phyloP scores from a whole-genome alignment of 2,329 filamentous ascomycete species.

The Paecilomyces variotii region DNA sequence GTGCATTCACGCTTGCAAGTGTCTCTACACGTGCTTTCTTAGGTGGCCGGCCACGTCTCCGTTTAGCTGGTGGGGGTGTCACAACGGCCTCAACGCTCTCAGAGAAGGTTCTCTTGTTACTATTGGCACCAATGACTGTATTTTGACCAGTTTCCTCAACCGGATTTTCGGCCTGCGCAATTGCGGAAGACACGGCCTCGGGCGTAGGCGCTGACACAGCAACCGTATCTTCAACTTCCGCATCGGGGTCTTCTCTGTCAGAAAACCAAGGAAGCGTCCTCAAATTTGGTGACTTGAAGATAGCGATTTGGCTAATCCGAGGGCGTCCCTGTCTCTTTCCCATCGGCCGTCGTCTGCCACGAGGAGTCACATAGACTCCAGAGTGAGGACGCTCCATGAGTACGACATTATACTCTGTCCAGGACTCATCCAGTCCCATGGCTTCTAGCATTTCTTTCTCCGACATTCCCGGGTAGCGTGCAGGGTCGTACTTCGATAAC shows the following conservation, averaged over 20 bases:
- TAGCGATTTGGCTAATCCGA: constrained; percentile 28
- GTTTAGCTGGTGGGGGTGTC: background rate
- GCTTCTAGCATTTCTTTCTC: constrained; percentile 31
- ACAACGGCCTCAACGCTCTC: background rate
- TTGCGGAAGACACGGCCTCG: background rate
- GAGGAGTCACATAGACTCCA: constrained; percentile 35
- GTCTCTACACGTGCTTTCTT: constrained; percentile 13
- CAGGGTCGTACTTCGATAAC: constrained; percentile 11
- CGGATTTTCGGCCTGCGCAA: background rate
- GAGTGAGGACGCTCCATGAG: constrained; percentile 28
- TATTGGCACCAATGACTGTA: background rate
- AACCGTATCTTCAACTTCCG: background rate
- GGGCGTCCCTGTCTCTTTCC: constrained; percentile 32
- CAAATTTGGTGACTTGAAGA: constrained; percentile 30
- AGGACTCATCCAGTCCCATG: constrained; percentile 32
- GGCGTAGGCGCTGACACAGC: background rate
- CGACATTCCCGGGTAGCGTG: constrained; percentile 21
- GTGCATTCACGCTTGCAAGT: constrained; percentile 1
- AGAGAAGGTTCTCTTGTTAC: background rate
- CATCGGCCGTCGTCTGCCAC: constrained; percentile 29
- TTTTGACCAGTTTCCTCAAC: background rate
- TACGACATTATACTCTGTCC: constrained; percentile 33
- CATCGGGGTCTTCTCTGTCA: constrained; percentile 3
- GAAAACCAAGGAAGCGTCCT: constrained; percentile 29
- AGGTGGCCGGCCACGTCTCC: constrained; percentile 7